A percentile compares a stretch with the other conserved stretches of the same genome.
phyloP scores from a whole-genome alignment of 805 yeast genomes.

The Scheffersomyces spartinae region DNA sequence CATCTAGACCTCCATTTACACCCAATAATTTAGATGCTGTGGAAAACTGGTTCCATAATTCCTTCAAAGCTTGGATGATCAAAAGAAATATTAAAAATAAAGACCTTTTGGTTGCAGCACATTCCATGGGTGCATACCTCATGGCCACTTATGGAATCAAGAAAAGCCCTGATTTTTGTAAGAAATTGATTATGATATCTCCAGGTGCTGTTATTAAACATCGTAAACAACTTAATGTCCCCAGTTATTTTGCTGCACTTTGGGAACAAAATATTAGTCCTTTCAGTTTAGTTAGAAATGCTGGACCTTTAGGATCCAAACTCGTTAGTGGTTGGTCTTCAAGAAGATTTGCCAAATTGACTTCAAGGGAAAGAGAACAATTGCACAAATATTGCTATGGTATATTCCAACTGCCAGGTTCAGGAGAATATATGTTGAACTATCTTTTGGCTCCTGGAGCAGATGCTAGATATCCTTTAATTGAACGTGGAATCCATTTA shows the following conservation, averaged over 20 bases:
- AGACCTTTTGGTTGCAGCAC: slow-evolving; percentile 58
- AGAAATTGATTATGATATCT: slow-evolving; percentile 65
- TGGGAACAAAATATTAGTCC: slow-evolving; percentile 91
- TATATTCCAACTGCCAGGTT: slow-evolving; percentile 77
- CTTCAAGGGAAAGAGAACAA: slow-evolving; percentile 31
- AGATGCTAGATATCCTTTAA: slow-evolving; percentile 66
- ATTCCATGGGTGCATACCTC: slow-evolving; percentile 87
- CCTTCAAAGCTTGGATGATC: slow-evolving; percentile 53
- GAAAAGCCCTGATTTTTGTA: slow-evolving; percentile 44
- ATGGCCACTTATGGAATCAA: slow-evolving; percentile 55
- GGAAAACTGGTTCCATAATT: slow-evolving; percentile 53
- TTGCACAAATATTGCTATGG: slow-evolving; percentile 75
- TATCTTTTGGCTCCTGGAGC: slow-evolving; percentile 87
- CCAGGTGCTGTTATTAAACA: slow-evolving; percentile 78
- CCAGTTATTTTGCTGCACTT: slow-evolving; percentile 64
- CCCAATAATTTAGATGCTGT: slow-evolving; percentile 33
- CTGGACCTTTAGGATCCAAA: slow-evolving; percentile 78
- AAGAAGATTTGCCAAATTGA: slow-evolving; percentile 60
- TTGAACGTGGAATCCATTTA: slow-evolving; percentile 35
- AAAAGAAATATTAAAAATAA: slow-evolving; percentile 28
- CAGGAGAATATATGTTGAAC: slow-evolving; percentile 87
- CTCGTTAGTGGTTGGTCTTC: slow-evolving; percentile 85
- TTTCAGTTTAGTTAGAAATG: slow-evolving; percentile 60
- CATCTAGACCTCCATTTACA: slow-evolving; percentile 67
- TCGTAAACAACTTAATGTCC: slow-evolving; percentile 35